Percentiles rank a stretch among this genome's conserved stretches.
Evolutionary conservation across 1,284 basidiomycete species (phyloP).

Genomic region (Baeospora myosura): DNA sequence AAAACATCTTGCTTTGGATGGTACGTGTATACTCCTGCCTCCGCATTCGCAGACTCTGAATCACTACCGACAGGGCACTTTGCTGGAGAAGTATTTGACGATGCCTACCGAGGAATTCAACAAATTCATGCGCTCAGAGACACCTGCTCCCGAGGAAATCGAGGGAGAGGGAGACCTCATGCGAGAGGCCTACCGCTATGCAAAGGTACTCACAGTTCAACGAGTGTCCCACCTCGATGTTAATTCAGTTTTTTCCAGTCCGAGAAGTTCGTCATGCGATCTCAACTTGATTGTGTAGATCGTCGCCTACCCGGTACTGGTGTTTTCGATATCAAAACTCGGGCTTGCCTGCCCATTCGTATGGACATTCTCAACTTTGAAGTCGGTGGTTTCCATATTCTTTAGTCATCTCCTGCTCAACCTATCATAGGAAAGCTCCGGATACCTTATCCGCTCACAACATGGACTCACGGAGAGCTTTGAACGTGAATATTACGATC

Average conservation of each 20-base stretch:
- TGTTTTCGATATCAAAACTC: slow-evolving; percentile 95
- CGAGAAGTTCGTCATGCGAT: slow-evolving; percentile 82
- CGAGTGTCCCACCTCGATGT: slow-evolving; percentile 1
- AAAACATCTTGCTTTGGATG: slow-evolving; percentile 77
- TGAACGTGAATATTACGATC: slow-evolving; percentile 87
- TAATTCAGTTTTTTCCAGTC: slow-evolving; percentile 37
- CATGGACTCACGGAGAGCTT: slow-evolving; percentile 69
- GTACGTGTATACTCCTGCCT: slow-evolving; percentile 36
- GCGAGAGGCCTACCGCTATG: slow-evolving; percentile 76
- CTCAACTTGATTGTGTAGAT: slow-evolving; percentile 89
- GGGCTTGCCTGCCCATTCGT: slow-evolving; percentile 81
- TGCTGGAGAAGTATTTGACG: slow-evolving; percentile 88
- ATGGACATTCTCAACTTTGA: slow-evolving; percentile 83
- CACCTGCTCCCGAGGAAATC: slow-evolving; percentile 22
- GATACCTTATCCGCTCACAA: slow-evolving; percentile 62
- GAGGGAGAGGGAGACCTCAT: slow-evolving; percentile 31
- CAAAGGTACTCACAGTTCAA: slow-evolving; percentile 47
- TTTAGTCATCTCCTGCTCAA: background rate
- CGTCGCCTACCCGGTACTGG: slow-evolving; percentile 78
- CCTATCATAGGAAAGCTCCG: slow-evolving; percentile 57
- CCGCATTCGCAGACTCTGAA: background rate
- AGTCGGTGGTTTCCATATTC: slow-evolving; percentile 32
- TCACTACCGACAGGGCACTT: slow-evolving; percentile 56
- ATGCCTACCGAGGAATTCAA: slow-evolving; percentile 59
- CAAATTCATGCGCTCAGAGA: slow-evolving; percentile 45